phyloP scores from a whole-genome alignment of 352 stramenopile genomes.

The Pythium volutum region DNA sequence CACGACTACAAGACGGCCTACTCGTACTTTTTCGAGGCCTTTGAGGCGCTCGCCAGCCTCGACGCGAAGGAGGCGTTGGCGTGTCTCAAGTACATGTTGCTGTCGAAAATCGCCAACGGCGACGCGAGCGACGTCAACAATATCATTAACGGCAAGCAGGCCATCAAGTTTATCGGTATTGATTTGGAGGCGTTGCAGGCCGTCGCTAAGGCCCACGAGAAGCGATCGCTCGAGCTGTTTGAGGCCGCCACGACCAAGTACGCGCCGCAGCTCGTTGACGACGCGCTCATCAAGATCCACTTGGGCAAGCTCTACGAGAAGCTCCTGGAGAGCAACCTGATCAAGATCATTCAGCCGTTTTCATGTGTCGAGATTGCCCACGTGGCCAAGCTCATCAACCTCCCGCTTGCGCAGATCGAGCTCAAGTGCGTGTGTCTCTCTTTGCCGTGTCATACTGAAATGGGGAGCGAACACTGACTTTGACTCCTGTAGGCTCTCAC shows the following conservation, averaged over 20 bases:
- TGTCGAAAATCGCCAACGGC: slow-evolving; percentile 94
- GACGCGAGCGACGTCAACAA: slow-evolving; percentile 91
- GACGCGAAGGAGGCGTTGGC: slow-evolving; percentile 81
- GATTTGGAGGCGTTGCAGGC: slow-evolving; percentile 96
- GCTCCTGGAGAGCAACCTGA: slow-evolving; percentile 98
- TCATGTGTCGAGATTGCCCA: slow-evolving; percentile 97
- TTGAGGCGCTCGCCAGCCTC: slow-evolving; percentile 93
- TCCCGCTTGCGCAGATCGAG: slow-evolving; percentile 86
- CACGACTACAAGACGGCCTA: slow-evolving; percentile 99
- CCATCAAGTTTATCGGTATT: slow-evolving; percentile 95
- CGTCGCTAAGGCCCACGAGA: slow-evolving; percentile 94
- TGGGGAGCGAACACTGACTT: too few relatives aligned
- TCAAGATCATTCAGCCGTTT: slow-evolving; percentile 99
- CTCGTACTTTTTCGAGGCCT: slow-evolving; percentile 99
- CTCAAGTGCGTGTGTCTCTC: slow-evolving; percentile 52
- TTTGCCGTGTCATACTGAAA: not conserved
- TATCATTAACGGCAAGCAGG: slow-evolving; percentile 95
- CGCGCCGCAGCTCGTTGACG: slow-evolving; percentile 71
- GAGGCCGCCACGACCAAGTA: slow-evolving; percentile 89
- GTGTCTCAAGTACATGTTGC: slow-evolving; percentile 99
- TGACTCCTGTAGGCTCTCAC: slow-evolving; percentile 88
- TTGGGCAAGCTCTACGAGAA: slow-evolving; percentile 96
- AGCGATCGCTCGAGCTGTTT: slow-evolving; percentile 92
- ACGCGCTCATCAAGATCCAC: slow-evolving; percentile 92
- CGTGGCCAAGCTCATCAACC: slow-evolving; percentile 97